phyloP scores from a whole-genome alignment of 148 eudicot species.

The Tetragonia tetragonoides region DNA sequence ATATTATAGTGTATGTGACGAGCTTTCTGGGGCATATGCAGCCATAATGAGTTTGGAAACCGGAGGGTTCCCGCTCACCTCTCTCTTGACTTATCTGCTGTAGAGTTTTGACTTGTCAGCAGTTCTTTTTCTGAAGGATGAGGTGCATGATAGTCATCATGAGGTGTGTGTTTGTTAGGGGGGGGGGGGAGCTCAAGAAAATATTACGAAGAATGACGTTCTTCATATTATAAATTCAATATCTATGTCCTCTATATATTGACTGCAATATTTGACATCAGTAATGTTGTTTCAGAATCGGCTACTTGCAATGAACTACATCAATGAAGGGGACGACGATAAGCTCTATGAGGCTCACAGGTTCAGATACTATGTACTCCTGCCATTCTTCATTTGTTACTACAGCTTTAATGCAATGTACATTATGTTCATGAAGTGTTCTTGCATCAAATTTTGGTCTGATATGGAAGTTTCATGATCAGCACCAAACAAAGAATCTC shows the following conservation, averaged over 20 bases:
- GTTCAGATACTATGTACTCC: slow-evolving; percentile 31
- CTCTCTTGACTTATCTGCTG: slow-evolving; percentile 6
- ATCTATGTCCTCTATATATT: background rate
- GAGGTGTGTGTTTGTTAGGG: background rate
- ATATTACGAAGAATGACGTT: background rate
- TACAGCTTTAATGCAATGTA: background rate
- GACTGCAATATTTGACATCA: background rate
- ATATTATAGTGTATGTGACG: too few relatives aligned
- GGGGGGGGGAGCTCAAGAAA: too few relatives aligned
- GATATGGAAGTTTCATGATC: background rate
- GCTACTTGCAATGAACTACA: slow-evolving; percentile 96
- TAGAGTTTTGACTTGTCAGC: background rate
- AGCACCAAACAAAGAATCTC: background rate
- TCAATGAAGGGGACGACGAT: slow-evolving; percentile 87
- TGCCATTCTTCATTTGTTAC: slow-evolving; percentile 7
- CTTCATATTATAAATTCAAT: background rate
- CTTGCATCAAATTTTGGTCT: background rate
- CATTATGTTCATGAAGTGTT: background rate
- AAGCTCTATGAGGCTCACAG: slow-evolving; percentile 91
- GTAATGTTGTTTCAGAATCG: slow-evolving; percentile 65
- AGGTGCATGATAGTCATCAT: background rate
- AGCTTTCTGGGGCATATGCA: background rate
- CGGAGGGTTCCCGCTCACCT: background rate
- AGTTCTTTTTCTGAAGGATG: background rate
- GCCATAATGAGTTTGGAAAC: background rate